Evolutionary conservation across 495 filamentous ascomycete species (phyloP).

Genomic region (Penicillium waksmanii): DNA sequence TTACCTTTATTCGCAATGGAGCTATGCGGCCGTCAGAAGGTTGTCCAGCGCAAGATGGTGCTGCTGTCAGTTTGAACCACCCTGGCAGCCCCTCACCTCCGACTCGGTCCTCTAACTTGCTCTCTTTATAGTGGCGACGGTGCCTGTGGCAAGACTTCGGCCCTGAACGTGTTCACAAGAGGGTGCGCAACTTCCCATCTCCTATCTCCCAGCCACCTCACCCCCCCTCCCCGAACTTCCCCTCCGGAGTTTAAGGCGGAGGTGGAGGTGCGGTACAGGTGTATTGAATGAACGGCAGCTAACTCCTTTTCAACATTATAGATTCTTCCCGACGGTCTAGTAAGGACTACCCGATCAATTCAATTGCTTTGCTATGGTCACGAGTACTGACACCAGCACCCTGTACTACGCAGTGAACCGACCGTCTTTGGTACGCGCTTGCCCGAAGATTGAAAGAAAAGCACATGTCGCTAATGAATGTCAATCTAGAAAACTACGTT

Average conservation of each 20-base stretch:
- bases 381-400: slow-evolving; percentile 32
- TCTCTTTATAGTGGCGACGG: slow-evolving; percentile 77
- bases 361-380: background rate
- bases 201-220: slow-evolving; percentile 16
- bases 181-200: slow-evolving; percentile 59
- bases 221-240: slow-evolving; percentile 13
- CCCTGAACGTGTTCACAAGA: slow-evolving; percentile 98
- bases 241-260: background rate
- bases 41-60: slow-evolving; percentile 97
- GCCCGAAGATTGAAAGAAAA: slow-evolving; percentile 1
- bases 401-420: slow-evolving; percentile 64
- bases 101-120: slow-evolving; percentile 18
- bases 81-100: background rate
- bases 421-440: slow-evolving; percentile 80
- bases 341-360: slow-evolving; percentile 43
- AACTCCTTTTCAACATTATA: slow-evolving; percentile 35
- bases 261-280: background rate
- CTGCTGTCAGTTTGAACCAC: slow-evolving; percentile 70
- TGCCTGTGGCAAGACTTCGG: slow-evolving; percentile 95
- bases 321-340: slow-evolving; percentile 98
- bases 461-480: slow-evolving; percentile 33
- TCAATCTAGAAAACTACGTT: slow-evolving; percentile 84
- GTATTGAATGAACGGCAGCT: slow-evolving; percentile 19
- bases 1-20: slow-evolving; percentile 38
- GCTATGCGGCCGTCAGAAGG: slow-evolving; percentile 64